Conservation (phyloP, 495 filamentous ascomycete species). For the Antarctomyces pellizariae region DNA sequence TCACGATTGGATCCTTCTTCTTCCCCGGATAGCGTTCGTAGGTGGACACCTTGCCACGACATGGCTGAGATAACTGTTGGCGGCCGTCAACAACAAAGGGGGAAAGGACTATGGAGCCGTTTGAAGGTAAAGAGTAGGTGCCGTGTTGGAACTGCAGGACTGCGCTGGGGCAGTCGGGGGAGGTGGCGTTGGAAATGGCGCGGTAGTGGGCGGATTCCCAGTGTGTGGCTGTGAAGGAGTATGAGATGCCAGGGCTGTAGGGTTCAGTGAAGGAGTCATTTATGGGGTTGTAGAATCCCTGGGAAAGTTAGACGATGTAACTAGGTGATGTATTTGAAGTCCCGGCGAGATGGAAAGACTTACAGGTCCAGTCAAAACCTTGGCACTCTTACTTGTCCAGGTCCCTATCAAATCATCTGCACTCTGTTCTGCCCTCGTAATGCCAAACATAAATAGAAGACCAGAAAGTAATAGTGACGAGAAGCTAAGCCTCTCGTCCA, state of each 20-base stretch:
- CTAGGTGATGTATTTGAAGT: conserved; percentile 3
- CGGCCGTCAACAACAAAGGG: conserved; percentile 50
- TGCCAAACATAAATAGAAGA: too few relatives aligned
- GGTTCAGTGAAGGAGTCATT: conserved; percentile 49
- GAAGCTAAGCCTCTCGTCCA: too few relatives aligned
- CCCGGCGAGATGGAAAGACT: conserved; percentile 11
- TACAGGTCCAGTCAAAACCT: conserved; percentile 55
- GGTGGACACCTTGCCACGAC: conserved; percentile 22
- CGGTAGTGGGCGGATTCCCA: conserved; percentile 58
- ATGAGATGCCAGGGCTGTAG: conserved; percentile 49
- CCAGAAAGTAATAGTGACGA: too few relatives aligned
- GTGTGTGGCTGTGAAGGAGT: conserved; percentile 50
- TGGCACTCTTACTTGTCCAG: conserved; percentile 54
- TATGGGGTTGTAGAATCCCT: conserved; percentile 56
- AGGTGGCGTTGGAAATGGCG: conserved; percentile 41
- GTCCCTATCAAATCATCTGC: too few relatives aligned
- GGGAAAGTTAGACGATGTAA: conserved; percentile 3
- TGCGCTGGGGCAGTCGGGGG: conserved; percentile 39
- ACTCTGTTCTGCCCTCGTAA: too few relatives aligned
- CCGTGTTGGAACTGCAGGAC: conserved; percentile 70
- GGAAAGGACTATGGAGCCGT: conserved; percentile 33
- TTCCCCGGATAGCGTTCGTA: conserved; percentile 54
- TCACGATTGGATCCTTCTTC: conserved; percentile 44
- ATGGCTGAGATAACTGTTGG: conserved; percentile 47
- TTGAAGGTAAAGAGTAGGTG: conserved; percentile 18